Conservation (phyloP, 2,329 filamentous ascomycete species). For the Elsinoe perseae region DNA sequence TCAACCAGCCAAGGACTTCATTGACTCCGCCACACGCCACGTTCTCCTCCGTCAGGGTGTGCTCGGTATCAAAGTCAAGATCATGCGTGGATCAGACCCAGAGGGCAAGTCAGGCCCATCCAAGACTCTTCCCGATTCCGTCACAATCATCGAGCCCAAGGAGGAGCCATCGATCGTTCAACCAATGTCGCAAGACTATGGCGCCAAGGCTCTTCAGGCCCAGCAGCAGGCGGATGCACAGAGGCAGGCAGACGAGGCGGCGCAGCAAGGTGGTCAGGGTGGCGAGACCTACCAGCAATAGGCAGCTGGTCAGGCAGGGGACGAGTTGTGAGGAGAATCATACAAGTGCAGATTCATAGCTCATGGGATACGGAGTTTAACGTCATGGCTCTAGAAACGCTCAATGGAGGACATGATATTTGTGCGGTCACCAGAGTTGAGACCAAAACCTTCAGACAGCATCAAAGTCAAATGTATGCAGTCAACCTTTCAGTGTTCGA, state of each 20-base stretch:
- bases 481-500: background rate
- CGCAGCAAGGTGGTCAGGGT: constrained; percentile 39
- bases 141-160: constrained; percentile 99
- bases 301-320: constrained; percentile 1
- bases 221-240: constrained; percentile 59
- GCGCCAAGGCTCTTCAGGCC: constrained; percentile 72
- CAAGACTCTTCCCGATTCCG: constrained; percentile 95
- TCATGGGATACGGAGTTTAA: constrained; percentile 15
- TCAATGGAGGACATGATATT: constrained; percentile 8
- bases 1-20: constrained; percentile 99
- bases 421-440: background rate
- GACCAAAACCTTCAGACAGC: background rate
- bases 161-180: constrained; percentile 94
- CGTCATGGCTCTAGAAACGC: constrained; percentile 16
- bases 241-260: constrained; percentile 52
- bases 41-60: constrained; percentile 99
- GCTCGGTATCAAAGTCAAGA: constrained; percentile 99
- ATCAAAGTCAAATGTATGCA: constrained; percentile 6
- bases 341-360: constrained; percentile 3
- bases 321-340: background rate
- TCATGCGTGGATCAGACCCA: constrained; percentile 99
- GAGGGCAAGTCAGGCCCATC: constrained; percentile 97
- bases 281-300: constrained; percentile 31
- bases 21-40: constrained; percentile 96
- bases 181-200: constrained; percentile 97